phyloP scores from a whole-genome alignment of 2,329 filamentous ascomycete species.

The Colletotrichum scovillei region DNA sequence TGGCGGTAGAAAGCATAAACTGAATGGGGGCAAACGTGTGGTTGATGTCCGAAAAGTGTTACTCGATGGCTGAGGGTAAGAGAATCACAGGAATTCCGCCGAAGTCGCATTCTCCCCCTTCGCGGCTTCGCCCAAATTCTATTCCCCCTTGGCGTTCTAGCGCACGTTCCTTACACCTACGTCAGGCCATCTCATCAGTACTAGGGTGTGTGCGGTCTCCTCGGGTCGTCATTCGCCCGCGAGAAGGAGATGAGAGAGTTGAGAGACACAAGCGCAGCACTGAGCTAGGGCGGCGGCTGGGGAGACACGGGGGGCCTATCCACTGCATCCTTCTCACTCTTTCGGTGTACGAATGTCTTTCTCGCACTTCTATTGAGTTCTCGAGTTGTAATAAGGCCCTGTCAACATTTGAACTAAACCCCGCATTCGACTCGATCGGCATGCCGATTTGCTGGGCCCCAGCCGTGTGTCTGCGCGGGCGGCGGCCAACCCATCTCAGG shows the following conservation, averaged over 20 bases:
- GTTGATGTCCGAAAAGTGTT: constrained; percentile 7
- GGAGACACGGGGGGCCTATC: background rate
- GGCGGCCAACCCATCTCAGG: constrained; percentile 28
- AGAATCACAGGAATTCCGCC: constrained; percentile 7
- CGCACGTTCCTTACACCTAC: constrained; percentile 24
- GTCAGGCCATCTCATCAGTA: constrained; percentile 15
- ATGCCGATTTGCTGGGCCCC: constrained; percentile 22
- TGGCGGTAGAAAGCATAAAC: constrained; percentile 2
- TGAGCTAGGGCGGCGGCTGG: background rate
- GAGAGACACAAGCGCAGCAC: background rate
- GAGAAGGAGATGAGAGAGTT: background rate
- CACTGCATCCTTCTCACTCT: background rate
- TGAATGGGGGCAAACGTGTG: background rate
- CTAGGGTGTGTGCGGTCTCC: constrained; percentile 6
- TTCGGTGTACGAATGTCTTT: background rate
- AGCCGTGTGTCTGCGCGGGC: background rate
- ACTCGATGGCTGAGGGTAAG: constrained; percentile 36
- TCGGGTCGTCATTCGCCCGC: constrained; percentile 21
- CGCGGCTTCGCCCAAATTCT: background rate
- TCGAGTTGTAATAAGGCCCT: constrained; percentile 33
- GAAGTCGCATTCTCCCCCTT: background rate
- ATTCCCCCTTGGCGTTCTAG: constrained; percentile 5
- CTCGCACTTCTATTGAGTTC: constrained; percentile 5
- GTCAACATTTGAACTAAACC: constrained; percentile 27
- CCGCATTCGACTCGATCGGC: constrained; percentile 30